These are phyloP conservation scores for Extremus antarcticus DNA, from an alignment of 495 filamentous ascomycete species.

Conservation along the genomic window DNA sequence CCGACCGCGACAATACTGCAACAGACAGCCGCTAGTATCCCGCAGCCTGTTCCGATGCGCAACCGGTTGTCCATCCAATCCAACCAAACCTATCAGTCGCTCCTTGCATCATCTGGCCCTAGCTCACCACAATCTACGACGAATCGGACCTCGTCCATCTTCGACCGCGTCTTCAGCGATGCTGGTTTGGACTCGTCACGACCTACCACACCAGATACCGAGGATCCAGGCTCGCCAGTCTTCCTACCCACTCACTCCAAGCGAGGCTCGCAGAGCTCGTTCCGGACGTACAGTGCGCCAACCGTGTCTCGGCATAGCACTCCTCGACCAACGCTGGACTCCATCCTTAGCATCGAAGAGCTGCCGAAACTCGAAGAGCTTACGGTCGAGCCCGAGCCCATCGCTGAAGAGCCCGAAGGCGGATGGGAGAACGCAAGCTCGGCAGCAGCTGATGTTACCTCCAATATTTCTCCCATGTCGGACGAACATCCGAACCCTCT, in stretches of 20 bases:
- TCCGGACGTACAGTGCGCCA: conserved; percentile 10
- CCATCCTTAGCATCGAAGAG: conserved; percentile 10
- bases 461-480: neutral
- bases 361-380: conserved; percentile 2
- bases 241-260: conserved; percentile 17
- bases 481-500: conserved; percentile 8
- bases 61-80: conserved; percentile 58
- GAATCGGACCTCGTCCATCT: conserved; percentile 59
- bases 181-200: conserved; percentile 47
- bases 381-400: conserved; percentile 11
- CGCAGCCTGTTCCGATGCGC: conserved; percentile 31
- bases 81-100: conserved; percentile 45
- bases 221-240: conserved; percentile 35
- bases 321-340: conserved; percentile 8
- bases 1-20: conserved; percentile 49
- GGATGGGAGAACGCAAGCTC: conserved; percentile 8
- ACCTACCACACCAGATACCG: conserved; percentile 60
- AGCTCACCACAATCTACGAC: conserved; percentile 68
- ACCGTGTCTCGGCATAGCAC: conserved; percentile 5
- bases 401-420: conserved; percentile 25
- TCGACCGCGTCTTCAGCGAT: conserved; percentile 50
- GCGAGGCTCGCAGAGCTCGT: neutral
- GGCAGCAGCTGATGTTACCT: neutral
- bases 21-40: conserved; percentile 52
- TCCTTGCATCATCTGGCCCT: conserved; percentile 58